Percentiles rank a stretch among this genome's conserved stretches.
These are phyloP conservation scores for Ensete ventricosum DNA, from an alignment of 176 grass and related monocot species.

Conservation along the genomic window DNA sequence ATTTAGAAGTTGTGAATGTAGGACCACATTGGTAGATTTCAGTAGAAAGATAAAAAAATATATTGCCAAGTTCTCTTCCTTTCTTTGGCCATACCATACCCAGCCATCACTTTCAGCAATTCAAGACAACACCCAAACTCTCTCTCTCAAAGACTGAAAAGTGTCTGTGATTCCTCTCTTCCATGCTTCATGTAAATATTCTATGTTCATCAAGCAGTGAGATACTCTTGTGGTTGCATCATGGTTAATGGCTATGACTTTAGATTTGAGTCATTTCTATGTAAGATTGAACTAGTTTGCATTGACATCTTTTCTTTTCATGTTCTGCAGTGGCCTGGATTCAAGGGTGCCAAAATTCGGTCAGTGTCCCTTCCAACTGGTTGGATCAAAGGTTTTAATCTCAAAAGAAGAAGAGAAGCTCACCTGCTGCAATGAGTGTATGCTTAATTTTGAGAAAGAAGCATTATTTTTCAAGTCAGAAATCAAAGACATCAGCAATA, in stretches of 20 bases:
- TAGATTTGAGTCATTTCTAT: too few species aligned
- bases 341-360: conserved; percentile 26
- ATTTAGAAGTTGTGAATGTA: not conserved
- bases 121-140: not conserved
- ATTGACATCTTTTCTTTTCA: conserved; percentile 6
- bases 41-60: not conserved
- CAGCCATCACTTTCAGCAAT: not conserved
- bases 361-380: conserved; percentile 34
- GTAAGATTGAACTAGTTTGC: too few species aligned
- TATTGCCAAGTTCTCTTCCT: not conserved
- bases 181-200: not conserved
- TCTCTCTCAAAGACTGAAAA: not conserved
- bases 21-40: not conserved
- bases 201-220: too few species aligned
- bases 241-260: too few species aligned
- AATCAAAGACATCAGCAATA: conserved; percentile 18
- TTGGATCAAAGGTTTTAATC: conserved; percentile 18
- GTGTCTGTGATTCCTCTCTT: not conserved
- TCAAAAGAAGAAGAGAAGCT: conserved; percentile 42
- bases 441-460: conserved; percentile 62
- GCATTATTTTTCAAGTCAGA: conserved; percentile 36
- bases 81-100: not conserved
- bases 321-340: conserved; percentile 25
- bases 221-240: too few species aligned
- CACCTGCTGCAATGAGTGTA: conserved; percentile 54